These are phyloP conservation scores for Populus hybrid DNA, from an alignment of 441 rosid genomes.

Conservation along the genomic window DNA sequence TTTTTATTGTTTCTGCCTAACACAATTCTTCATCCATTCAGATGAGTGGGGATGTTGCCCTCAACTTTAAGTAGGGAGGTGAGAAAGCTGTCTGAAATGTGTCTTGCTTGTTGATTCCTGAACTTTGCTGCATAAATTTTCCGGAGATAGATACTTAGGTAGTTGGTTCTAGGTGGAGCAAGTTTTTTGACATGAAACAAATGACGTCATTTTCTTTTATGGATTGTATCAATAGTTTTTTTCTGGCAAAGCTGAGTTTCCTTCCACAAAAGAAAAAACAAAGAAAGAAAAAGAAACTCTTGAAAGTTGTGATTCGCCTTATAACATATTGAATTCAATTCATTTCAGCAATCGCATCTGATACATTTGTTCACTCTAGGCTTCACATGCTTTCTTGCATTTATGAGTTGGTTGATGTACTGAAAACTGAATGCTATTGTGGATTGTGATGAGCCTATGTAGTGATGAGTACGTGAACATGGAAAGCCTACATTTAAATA, in stretches of 20 bases:
- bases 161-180: constrained; percentile 10
- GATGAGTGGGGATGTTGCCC: constrained; percentile 51
- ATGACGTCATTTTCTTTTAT: no score
- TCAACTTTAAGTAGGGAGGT: constrained; percentile 41
- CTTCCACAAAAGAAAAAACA: background rate
- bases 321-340: background rate
- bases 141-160: constrained; percentile 6
- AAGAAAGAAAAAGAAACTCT: background rate
- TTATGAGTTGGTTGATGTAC: background rate
- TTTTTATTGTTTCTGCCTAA: constrained; percentile 12
- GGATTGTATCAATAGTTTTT: background rate
- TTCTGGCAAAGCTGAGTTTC: background rate
- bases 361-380: background rate
- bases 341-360: background rate
- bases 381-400: background rate
- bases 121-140: constrained; percentile 3
- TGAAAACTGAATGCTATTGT: background rate
- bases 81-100: constrained; percentile 5
- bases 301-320: background rate
- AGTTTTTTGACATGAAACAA: constrained; percentile 2
- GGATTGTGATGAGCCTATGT: background rate
- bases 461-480: background rate
- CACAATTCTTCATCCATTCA: constrained; percentile 30
- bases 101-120: background rate
- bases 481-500: background rate